Evolutionary conservation across 192 early-diverging fungal species (phyloP).

Genomic region (Coemansia sp.): DNA sequence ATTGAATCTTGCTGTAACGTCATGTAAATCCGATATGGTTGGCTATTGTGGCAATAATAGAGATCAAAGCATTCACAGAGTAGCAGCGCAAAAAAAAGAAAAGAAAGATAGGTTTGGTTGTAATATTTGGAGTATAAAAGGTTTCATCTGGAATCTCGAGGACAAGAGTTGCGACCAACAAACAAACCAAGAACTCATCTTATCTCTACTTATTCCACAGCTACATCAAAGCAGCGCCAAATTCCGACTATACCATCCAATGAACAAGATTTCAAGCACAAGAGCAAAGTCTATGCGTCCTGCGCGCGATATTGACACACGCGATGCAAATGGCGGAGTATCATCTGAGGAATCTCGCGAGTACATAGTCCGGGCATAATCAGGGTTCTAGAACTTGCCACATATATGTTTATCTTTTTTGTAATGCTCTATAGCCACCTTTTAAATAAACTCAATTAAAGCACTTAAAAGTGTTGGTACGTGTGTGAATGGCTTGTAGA

Average conservation of each 20-base stretch:
- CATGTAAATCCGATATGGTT: background rate
- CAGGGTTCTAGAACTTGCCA: background rate
- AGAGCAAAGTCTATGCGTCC: background rate
- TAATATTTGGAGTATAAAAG: background rate
- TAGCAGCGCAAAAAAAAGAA: background rate
- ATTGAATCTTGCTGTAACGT: background rate
- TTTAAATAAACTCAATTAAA: background rate
- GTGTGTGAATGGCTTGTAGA: background rate
- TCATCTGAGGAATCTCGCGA: constrained; percentile 25
- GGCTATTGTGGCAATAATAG: background rate
- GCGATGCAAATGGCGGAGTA: constrained; percentile 25
- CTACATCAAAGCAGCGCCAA: background rate
- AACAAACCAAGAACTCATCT: background rate
- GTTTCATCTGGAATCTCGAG: background rate
- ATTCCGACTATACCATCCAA: background rate
- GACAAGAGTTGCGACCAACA: background rate
- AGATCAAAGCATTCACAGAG: background rate
- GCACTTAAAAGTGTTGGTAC: background rate
- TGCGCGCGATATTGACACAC: constrained; percentile 33
- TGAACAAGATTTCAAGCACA: background rate
- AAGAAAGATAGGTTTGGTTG: too few species aligned
- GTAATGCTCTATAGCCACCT: background rate
- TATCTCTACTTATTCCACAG: background rate
- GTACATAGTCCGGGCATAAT: constrained; percentile 12
- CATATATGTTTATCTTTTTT: background rate